Percentiles rank a stretch among this genome's conserved stretches.
These are phyloP conservation scores for Trematosphaeria pertusa DNA, from an alignment of 2,329 filamentous ascomycete species.

Conservation along the genomic window DNA sequence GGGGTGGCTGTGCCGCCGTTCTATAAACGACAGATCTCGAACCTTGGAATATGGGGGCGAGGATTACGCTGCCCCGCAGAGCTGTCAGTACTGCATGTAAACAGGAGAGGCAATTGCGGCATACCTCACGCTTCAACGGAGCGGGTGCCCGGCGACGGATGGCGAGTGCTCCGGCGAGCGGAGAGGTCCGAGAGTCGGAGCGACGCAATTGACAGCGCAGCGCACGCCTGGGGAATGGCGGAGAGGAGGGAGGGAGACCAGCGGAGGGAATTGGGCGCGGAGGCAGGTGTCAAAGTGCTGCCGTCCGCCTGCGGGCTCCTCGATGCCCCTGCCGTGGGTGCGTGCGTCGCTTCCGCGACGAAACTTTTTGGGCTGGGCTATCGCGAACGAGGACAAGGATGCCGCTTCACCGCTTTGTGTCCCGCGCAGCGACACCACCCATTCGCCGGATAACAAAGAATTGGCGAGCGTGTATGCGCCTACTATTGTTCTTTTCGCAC, in stretches of 20 bases:
- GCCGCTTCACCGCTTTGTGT: conserved; percentile 18
- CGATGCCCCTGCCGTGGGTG: conserved; percentile 13
- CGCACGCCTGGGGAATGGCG: neutral
- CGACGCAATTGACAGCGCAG: conserved; percentile 1
- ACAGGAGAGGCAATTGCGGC: too few species aligned
- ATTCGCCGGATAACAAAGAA: conserved; percentile 10
- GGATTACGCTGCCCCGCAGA: too few species aligned
- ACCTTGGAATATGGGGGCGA: too few species aligned
- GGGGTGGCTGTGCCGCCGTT: conserved; percentile 20
- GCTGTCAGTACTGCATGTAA: too few species aligned
- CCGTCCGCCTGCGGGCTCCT: neutral
- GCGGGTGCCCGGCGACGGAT: too few species aligned
- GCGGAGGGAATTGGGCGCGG: neutral
- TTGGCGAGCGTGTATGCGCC: conserved; percentile 3
- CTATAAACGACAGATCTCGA: too few species aligned
- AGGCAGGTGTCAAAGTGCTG: neutral
- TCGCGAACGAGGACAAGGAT: conserved; percentile 5
- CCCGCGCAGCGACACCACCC: neutral
- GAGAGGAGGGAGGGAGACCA: neutral
- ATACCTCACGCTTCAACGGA: too few species aligned
- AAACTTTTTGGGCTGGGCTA: conserved; percentile 22
- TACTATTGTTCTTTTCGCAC: conserved; percentile 17
- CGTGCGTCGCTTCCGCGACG: conserved; percentile 13
- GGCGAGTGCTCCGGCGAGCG: too few species aligned
- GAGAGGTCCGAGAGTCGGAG: neutral